phyloP scores from a whole-genome alignment of 202 grass and related monocot species.

The Alloteropsis angusta region DNA sequence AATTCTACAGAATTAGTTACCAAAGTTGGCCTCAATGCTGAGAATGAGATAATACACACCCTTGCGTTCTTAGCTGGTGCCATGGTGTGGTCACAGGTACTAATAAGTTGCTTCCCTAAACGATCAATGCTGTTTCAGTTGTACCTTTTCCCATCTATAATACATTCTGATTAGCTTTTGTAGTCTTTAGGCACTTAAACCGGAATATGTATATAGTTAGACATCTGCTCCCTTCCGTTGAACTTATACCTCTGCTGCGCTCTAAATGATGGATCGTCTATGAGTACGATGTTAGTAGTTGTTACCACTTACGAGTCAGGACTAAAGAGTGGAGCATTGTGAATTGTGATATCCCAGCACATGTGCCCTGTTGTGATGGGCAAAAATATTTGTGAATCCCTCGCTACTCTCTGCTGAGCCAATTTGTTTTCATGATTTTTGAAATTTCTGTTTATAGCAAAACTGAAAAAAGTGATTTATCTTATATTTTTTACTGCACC shows the following conservation, averaged over 20 bases:
- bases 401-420: not conserved
- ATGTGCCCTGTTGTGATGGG: not conserved
- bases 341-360: not conserved
- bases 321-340: not conserved
- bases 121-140: not conserved
- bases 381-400: not conserved
- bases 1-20: constrained; percentile 53
- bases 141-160: not conserved
- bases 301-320: not conserved
- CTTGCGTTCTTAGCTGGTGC: constrained; percentile 90
- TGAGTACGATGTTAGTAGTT: not conserved
- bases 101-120: not conserved
- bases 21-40: constrained; percentile 58
- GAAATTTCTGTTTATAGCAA: not conserved
- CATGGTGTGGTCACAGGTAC: constrained; percentile 98
- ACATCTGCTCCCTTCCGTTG: not conserved
- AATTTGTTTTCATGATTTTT: constrained; percentile 2
- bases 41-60: constrained; percentile 90
- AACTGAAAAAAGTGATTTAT: not conserved
- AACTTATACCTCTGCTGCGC: not conserved
- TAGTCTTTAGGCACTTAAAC: not conserved
- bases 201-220: not conserved
- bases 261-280: constrained; percentile 10
- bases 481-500: not conserved
- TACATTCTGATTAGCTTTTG: not conserved